Evolutionary conservation across 139 green algal species (phyloP), one percentile per base, ranked within the genome.

Genomic region (Nannochloris sp.): DNA sequence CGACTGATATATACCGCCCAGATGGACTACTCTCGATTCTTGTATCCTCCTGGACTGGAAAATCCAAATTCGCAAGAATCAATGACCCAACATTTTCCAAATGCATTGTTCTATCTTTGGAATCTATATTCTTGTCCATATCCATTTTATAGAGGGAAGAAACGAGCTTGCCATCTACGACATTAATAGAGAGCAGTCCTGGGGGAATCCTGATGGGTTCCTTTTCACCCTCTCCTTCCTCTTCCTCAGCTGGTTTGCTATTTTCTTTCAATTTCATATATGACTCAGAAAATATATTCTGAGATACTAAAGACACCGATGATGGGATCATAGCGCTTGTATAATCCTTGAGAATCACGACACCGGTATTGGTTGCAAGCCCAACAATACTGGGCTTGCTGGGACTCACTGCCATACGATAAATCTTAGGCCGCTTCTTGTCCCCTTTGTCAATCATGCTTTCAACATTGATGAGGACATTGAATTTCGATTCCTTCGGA

Each of bases 401-500:
- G 43, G 78, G 78, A 61, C 85, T 78, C 15, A 78, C 68, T 4
- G 66, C 75, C 18, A 83, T 44, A 19, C 60, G 54, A 60, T 86
- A 86, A 18, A 86, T 56, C 40, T 86, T 86, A 23, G 78, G 71
- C 36, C 67, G 56, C 55, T 85, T 85, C 58, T 86, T 86, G 15
- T 44, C 14, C 12, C 72, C 74, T 0, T 60, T 29, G 9, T 79
- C 78, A 5, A 82, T 57, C 25, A 71, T 59, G 2, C 50, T 50
- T 59, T 66, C 44, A 40, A 71, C 54, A 2, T 21, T 57, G 55
- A 50, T 40, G 37, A 78, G 75, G 4, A 34, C 40, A 44, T 50
- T 49, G 25, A 72, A 55, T 7, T 46, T 62, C 0, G 25, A 44
- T 24, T 36, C 80, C 37, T 50, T 44, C 25, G 61, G 73, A 67